Conservation (phyloP, 306 rosid genomes). For the Quercus suber region DNA sequence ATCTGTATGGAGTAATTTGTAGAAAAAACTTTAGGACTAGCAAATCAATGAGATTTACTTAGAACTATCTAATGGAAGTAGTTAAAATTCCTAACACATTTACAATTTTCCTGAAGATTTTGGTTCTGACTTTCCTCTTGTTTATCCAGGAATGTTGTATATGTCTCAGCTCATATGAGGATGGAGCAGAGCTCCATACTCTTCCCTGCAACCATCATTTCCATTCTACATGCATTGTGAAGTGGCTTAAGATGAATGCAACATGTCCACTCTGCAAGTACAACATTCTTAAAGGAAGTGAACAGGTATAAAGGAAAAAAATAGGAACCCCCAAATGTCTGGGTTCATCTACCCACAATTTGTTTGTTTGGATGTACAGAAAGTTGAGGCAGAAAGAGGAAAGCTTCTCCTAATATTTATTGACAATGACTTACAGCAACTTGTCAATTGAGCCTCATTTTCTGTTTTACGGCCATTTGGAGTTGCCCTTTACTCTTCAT, state of each 20-base stretch:
- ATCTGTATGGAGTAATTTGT: not conserved
- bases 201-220: constrained; percentile 98
- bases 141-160: constrained; percentile 87
- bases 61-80: not conserved
- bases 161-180: constrained; percentile 84
- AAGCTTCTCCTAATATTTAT: constrained; percentile 24
- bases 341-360: constrained; percentile 19
- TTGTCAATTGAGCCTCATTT: constrained; percentile 18
- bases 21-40: not conserved
- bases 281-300: constrained; percentile 83
- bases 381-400: constrained; percentile 34
- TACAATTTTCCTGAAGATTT: not conserved
- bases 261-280: constrained; percentile 98
- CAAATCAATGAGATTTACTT: not conserved
- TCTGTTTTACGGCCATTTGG: constrained; percentile 1
- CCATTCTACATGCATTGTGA: constrained; percentile 71
- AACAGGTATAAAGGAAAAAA: constrained; percentile 51
- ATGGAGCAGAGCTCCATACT: constrained; percentile 83
- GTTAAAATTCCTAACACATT: not conserved
- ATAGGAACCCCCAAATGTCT: constrained; percentile 17
- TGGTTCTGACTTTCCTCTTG: constrained; percentile 6
- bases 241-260: constrained; percentile 98
- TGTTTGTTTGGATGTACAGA: constrained; percentile 39
- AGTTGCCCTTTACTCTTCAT: constrained; percentile 6
- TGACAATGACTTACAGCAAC: constrained; percentile 24